Evolutionary conservation across 768 basidiomycete species (phyloP).

Genomic region (Rhodosporidiobolus sp.): DNA sequence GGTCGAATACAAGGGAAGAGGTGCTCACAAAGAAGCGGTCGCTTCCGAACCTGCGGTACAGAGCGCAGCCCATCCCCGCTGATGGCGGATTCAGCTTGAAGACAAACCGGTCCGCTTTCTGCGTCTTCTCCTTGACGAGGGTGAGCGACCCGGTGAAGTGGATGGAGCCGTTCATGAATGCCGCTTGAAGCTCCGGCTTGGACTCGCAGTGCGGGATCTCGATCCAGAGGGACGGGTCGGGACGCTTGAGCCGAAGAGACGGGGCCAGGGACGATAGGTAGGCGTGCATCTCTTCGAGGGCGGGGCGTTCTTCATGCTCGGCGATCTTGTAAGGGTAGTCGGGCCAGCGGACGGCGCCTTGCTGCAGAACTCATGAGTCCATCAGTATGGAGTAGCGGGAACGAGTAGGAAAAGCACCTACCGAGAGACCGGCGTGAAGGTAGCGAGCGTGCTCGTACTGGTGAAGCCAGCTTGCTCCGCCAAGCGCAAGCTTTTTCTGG

Average conservation of each 20-base stretch:
- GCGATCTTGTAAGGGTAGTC: background rate
- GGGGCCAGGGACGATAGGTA: conserved; percentile 3
- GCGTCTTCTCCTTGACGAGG: background rate
- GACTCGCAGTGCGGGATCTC: conserved; percentile 21
- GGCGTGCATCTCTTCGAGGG: conserved; percentile 2
- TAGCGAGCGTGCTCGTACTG: conserved; percentile 25
- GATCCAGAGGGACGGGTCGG: conserved; percentile 13
- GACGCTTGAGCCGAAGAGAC: background rate
- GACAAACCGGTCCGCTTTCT: background rate
- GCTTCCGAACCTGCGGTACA: conserved; percentile 16
- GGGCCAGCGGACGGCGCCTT: conserved; percentile 2
- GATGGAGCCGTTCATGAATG: conserved; percentile 9
- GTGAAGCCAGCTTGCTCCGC: conserved; percentile 22
- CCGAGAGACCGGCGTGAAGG: conserved; percentile 19
- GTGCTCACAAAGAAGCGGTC: conserved; percentile 33
- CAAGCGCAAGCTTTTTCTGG: background rate
- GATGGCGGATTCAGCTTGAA: conserved; percentile 16
- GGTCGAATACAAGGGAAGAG: too few species aligned
- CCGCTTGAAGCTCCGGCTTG: conserved; percentile 18
- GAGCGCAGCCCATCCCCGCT: conserved; percentile 7
- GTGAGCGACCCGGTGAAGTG: conserved; percentile 18
- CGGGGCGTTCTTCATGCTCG: background rate
- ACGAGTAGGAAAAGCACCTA: background rate
- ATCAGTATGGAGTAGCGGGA: too few species aligned
- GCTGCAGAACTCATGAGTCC: background rate